Evolutionary conservation across 306 rosid genomes (phyloP), one percentile per base, ranked within the genome.

Genomic region (Medicago lupulina): DNA sequence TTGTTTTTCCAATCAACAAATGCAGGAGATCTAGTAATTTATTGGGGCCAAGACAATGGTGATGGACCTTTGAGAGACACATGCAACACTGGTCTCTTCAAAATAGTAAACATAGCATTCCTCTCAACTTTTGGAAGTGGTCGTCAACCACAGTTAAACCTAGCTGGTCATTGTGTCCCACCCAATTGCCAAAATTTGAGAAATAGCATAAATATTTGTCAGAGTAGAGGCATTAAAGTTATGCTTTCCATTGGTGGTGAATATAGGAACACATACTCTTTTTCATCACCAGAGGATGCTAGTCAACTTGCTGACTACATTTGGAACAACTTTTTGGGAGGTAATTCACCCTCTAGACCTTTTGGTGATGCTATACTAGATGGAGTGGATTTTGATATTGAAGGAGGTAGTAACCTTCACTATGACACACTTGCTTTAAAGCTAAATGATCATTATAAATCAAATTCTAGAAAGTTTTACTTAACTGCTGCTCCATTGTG

Each of bases 331-430:
- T 90, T 83, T 80, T 77, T 88, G 58, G 89, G 85, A 7, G 92
- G 89, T 0, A 71, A 19, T 2, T 83, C 91, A 41, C 21, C 75
- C 3, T 50, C 86, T 0, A 84, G 90, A 7, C 96, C 92, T 0
- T 71, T 90, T 7, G 89, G 92, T 0, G 38, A 75, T 4, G 90
- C 90, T 0, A 64, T 79, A 21, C 43, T 88, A 70, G 88, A 90
- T 17, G 92, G 95, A 0, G 74, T 89, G n/a, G 92, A 79, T 43
- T 86, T 90, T 10, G 87, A 84, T 63, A 89, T 89, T 39, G 86
- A 89, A 67, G 46, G 71, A 63, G 55, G 71, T 11, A 76, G 82
- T 12, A 63, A 21, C 1, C 34, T 31, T 2, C 76, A 71, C 47
- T 79, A 71, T 63, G 88, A 0, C 76, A 87, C 17, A 79, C 73